Evolutionary conservation across 1,284 basidiomycete genomes (phyloP).

Genomic region (Phylloporus sp.): DNA sequence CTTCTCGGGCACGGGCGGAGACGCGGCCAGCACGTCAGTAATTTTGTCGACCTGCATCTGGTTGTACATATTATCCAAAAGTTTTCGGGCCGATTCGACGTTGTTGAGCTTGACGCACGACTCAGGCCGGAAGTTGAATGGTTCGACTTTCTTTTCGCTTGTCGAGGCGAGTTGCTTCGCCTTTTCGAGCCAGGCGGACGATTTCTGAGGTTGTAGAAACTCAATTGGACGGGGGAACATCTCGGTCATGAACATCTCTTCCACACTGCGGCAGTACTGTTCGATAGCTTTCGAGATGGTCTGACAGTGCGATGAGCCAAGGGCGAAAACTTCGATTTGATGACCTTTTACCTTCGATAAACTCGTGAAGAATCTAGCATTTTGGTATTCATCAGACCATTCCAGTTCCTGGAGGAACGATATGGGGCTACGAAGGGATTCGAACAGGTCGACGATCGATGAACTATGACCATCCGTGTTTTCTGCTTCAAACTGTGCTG

Average conservation of each 20-base stretch:
- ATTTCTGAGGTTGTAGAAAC: constrained; percentile 79
- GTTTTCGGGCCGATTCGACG: constrained; percentile 87
- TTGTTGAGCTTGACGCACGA: constrained; percentile 99
- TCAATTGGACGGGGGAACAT: constrained; percentile 89
- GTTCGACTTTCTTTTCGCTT: constrained; percentile 89
- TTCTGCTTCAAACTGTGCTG: constrained; percentile 82
- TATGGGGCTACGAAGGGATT: constrained; percentile 90
- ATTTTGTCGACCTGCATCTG: constrained; percentile 92
- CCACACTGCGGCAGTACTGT: constrained; percentile 88
- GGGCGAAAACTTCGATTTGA: not conserved
- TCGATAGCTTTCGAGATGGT: constrained; percentile 92
- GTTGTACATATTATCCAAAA: constrained; percentile 93
- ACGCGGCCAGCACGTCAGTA: constrained; percentile 63
- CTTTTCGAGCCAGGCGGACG: constrained; percentile 94
- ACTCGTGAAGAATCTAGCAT: constrained; percentile 89
- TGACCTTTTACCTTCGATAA: constrained; percentile 69
- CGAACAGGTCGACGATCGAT: constrained; percentile 96
- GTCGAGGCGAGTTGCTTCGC: constrained; percentile 78
- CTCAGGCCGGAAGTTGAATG: constrained; percentile 93
- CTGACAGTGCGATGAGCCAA: constrained; percentile 44
- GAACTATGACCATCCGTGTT: constrained; percentile 88
- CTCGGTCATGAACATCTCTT: constrained; percentile 90
- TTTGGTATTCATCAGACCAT: constrained; percentile 91
- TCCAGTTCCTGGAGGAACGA: constrained; percentile 87
- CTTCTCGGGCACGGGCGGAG: constrained; percentile 75